Evolutionary conservation across 139 green algal species (phyloP).

Genomic region (Closterium sp.): DNA sequence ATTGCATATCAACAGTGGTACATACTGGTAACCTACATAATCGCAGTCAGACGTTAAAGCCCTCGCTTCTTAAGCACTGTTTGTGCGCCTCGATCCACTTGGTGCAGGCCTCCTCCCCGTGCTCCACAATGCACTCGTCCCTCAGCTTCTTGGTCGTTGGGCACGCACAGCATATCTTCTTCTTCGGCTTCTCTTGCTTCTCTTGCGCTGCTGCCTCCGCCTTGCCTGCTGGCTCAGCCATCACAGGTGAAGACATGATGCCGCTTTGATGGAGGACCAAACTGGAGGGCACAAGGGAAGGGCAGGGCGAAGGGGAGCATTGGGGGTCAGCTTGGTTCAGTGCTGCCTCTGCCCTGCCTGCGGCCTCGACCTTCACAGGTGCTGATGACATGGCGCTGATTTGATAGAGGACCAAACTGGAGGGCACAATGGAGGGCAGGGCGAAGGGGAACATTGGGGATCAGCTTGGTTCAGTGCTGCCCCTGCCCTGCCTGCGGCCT

Average conservation of each 20-base stretch:
- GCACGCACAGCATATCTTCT: constrained; percentile 94
- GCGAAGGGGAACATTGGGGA: background rate
- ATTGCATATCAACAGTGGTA: background rate
- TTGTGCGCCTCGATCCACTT: constrained; percentile 90
- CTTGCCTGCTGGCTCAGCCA: background rate
- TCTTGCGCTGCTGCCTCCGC: background rate
- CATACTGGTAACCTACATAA: background rate
- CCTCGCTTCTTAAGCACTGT: constrained; percentile 79
- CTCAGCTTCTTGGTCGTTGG: constrained; percentile 81
- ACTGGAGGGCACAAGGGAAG: background rate
- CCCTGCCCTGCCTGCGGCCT: too few relatives aligned
- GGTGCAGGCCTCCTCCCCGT: constrained; percentile 59
- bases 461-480: background rate
- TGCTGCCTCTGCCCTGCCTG: too few relatives aligned
- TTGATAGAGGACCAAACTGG: background rate
- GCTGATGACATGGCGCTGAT: too few relatives aligned
- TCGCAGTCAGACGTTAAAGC: constrained; percentile 76
- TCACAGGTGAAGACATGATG: background rate
- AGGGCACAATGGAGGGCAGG: background rate
- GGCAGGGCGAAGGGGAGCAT: background rate
- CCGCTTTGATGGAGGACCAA: too few relatives aligned
- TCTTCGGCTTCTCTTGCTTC: constrained; percentile 58
- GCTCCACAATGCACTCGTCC: constrained; percentile 63
- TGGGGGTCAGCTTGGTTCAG: background rate
- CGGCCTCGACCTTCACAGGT: too few relatives aligned